Conservation (phyloP, 805 yeast genomes). For the Saccharomycopsis sp. region DNA sequence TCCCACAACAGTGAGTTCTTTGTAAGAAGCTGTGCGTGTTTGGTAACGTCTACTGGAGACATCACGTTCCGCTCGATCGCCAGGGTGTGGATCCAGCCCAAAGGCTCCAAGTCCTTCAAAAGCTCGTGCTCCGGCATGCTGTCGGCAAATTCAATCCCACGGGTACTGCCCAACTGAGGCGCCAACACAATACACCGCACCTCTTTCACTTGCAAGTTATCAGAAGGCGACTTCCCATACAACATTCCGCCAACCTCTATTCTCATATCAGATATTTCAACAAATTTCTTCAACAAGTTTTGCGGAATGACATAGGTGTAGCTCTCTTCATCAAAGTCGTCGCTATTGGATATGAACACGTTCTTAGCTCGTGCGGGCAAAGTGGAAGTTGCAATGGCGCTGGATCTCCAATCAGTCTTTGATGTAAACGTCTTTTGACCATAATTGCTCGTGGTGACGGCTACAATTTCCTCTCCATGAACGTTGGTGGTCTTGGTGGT, state of each 20-base stretch:
- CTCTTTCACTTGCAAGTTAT: constrained; percentile 67
- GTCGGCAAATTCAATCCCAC: constrained; percentile 53
- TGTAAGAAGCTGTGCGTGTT: constrained; percentile 35
- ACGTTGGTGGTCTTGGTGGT: constrained; percentile 81
- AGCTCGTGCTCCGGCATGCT: constrained; percentile 33
- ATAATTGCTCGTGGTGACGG: constrained; percentile 83
- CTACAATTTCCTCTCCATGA: constrained; percentile 93
- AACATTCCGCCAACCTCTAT: constrained; percentile 75
- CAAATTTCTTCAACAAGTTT: constrained; percentile 66
- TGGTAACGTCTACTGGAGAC: constrained; percentile 62
- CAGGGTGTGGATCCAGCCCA: constrained; percentile 95
- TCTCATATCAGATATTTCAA: constrained; percentile 71
- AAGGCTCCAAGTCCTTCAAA: constrained; percentile 54
- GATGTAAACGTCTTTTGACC: constrained; percentile 81
- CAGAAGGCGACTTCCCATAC: constrained; percentile 73
- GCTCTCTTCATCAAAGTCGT: constrained; percentile 44
- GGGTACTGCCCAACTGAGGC: constrained; percentile 78
- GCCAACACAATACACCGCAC: constrained; percentile 64
- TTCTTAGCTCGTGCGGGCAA: constrained; percentile 68
- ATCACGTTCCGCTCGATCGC: constrained; percentile 53
- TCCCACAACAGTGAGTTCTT: constrained; percentile 18
- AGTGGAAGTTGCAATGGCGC: constrained; percentile 72
- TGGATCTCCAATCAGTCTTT: constrained; percentile 80
- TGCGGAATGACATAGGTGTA: constrained; percentile 74
- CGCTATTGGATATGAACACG: constrained; percentile 63